Conservation (phyloP, 2,329 filamentous ascomycete species). For the Aspergillus sp. region DNA sequence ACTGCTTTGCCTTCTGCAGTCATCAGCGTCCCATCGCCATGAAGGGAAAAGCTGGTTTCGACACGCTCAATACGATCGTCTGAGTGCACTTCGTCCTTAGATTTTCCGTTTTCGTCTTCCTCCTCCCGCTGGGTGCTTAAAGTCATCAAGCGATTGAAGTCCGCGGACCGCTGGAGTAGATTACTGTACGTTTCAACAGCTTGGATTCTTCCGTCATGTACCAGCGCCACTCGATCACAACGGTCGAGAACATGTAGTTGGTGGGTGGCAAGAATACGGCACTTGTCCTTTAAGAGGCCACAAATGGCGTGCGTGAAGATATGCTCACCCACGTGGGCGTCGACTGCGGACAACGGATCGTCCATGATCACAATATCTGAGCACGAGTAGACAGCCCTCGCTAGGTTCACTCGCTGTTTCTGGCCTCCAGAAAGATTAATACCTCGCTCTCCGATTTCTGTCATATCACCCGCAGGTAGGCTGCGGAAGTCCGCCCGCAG, state of each 20-base stretch:
- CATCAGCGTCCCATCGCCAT: too few relatives aligned
- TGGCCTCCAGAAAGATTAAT: conserved; percentile 49
- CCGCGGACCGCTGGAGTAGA: conserved; percentile 73
- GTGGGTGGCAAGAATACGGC: conserved; percentile 81
- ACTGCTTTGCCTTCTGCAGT: conserved; percentile 54
- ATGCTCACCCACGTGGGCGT: conserved; percentile 55
- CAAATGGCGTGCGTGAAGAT: conserved; percentile 88
- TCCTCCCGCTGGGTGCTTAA: conserved; percentile 53
- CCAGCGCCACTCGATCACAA: conserved; percentile 85
- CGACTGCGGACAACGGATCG: conserved; percentile 52
- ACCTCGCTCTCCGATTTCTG: conserved; percentile 46
- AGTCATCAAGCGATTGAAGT: conserved; percentile 74
- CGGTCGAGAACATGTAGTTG: conserved; percentile 84
- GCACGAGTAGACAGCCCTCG: conserved; percentile 63
- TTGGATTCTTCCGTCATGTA: conserved; percentile 79
- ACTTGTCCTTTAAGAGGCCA: conserved; percentile 78
- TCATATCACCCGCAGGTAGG: conserved; percentile 39
- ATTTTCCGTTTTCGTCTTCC: conserved; percentile 27
- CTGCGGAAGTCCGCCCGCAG: conserved; percentile 14
- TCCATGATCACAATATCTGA: conserved; percentile 60
- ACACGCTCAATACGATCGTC: conserved; percentile 29
- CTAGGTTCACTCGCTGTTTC: conserved; percentile 46
- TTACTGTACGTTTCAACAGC: conserved; percentile 88
- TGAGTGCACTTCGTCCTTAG: conserved; percentile 7
- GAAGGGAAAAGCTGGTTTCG: too few relatives aligned